A percentile compares a stretch with the other conserved stretches of the same genome.
Conservation (phyloP, 208 protist species). For the Balamuthia mandrillaris region DNA sequence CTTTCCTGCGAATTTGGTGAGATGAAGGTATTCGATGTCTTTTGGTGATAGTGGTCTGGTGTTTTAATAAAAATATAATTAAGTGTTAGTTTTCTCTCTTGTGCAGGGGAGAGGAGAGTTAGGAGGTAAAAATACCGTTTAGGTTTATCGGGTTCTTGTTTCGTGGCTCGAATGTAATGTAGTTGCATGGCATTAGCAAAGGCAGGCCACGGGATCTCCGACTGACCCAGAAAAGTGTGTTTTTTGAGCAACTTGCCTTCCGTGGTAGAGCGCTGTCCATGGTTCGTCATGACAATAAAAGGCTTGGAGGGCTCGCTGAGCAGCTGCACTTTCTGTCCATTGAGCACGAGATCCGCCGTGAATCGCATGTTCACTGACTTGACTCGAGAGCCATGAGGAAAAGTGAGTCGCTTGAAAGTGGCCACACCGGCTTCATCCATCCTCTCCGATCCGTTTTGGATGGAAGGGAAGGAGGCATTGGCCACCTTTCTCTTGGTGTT, state of each 20-base stretch:
- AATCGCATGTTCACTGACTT: conserved; percentile 33
- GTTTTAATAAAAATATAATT: no score
- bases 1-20: no score
- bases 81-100: no score
- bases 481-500: conserved; percentile 33
- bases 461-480: neutral
- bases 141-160: conserved; percentile 29
- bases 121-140: no score
- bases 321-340: neutral
- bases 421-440: neutral
- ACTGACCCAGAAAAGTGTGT: neutral
- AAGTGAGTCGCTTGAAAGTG: conserved; percentile 31
- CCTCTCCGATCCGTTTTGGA: conserved; percentile 3
- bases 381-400: conserved; percentile 21
- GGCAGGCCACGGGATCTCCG: conserved; percentile 23
- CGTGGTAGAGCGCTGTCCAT: conserved; percentile 19
- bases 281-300: conserved; percentile 34
- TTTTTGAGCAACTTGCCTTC: conserved; percentile 31
- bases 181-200: conserved; percentile 36
- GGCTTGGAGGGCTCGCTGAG: conserved; percentile 22
- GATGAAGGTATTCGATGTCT: conserved; percentile 35
- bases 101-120: no score
- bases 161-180: conserved; percentile 27
- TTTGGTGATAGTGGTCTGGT: conserved; percentile 27
- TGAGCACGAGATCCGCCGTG: conserved; percentile 1